Percentiles rank a stretch among this genome's conserved stretches.
Evolutionary conservation across 805 yeast genomes (phyloP).

Genomic region (Nakazawaea ernobii): DNA sequence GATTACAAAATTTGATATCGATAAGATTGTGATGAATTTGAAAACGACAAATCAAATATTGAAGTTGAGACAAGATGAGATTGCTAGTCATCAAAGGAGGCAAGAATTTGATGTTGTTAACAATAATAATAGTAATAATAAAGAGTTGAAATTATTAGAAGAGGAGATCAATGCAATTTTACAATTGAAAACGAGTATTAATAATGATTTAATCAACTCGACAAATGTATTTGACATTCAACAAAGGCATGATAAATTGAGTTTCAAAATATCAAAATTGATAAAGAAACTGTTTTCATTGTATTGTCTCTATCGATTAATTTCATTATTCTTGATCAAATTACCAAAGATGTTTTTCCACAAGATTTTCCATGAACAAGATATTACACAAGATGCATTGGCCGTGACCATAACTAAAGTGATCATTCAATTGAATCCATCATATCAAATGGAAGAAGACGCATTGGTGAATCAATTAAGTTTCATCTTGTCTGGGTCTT

Average conservation of each 20-base stretch:
- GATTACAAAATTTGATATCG: constrained; percentile 28
- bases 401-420: constrained; percentile 43
- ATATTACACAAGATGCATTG: constrained; percentile 34
- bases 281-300: constrained; percentile 26
- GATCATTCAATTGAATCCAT: constrained; percentile 20
- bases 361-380: constrained; percentile 8
- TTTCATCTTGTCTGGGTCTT: constrained; percentile 48
- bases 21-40: constrained; percentile 30
- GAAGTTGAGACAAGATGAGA: constrained; percentile 27
- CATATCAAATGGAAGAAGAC: constrained; percentile 28
- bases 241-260: not conserved
- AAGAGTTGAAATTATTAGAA: constrained; percentile 8
- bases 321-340: constrained; percentile 34
- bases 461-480: constrained; percentile 40
- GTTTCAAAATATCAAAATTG: constrained; percentile 12
- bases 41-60: constrained; percentile 34
- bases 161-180: constrained; percentile 6
- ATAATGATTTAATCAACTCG: not conserved
- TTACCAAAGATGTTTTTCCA: constrained; percentile 28
- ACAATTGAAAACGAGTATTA: constrained; percentile 3
- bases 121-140: too few species aligned
- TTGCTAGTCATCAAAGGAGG: constrained; percentile 18
- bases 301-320: constrained; percentile 45
- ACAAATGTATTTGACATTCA: not conserved
- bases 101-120: constrained; percentile 24